phyloP scores from a whole-genome alignment of 2,329 filamentous ascomycete species.

The Monosporascus sp. region DNA sequence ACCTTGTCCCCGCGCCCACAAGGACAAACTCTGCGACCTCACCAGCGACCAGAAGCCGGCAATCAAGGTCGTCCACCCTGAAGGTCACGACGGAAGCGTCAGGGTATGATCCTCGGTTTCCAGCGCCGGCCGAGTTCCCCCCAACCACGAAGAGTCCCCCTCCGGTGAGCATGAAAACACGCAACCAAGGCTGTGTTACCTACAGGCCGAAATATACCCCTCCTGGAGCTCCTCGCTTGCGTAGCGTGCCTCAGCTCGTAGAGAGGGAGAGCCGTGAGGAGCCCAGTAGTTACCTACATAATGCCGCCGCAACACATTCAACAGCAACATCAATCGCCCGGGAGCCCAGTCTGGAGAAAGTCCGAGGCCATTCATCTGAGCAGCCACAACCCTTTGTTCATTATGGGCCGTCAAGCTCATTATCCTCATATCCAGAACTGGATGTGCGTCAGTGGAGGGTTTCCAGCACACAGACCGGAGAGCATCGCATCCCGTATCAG shows the following conservation, averaged over 20 bases:
- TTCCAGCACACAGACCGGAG: conserved; percentile 6
- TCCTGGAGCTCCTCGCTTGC: conserved; percentile 12
- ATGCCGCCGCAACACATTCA: background rate
- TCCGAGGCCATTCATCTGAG: background rate
- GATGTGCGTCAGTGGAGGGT: conserved; percentile 20
- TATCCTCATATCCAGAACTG: conserved; percentile 3
- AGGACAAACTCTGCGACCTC: conserved; percentile 26
- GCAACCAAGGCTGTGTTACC: conserved; percentile 29
- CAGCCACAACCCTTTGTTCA: background rate
- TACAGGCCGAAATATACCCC: conserved; percentile 32
- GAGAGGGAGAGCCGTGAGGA: conserved; percentile 27
- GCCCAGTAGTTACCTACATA: conserved; percentile 15
- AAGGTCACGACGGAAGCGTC: conserved; percentile 4
- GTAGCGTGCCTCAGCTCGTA: conserved; percentile 14
- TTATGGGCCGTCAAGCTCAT: background rate
- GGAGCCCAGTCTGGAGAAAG: conserved; percentile 7
- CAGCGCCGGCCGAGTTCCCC: conserved; percentile 8
- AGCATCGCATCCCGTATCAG: conserved; percentile 21
- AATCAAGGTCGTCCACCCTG: conserved; percentile 11
- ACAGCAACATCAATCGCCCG: conserved; percentile 2
- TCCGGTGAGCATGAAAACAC: conserved; percentile 39
- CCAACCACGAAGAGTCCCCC: conserved; percentile 28
- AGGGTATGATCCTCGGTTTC: conserved; percentile 4
- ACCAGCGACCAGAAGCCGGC: conserved; percentile 11
- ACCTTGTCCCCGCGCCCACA: background rate